A percentile compares a stretch with the other conserved stretches of the same genome.
These are phyloP conservation scores for Sphagnum tenellum DNA, from an alignment of 225 moss, liverwort and hornwort species.

Conservation along the genomic window DNA sequence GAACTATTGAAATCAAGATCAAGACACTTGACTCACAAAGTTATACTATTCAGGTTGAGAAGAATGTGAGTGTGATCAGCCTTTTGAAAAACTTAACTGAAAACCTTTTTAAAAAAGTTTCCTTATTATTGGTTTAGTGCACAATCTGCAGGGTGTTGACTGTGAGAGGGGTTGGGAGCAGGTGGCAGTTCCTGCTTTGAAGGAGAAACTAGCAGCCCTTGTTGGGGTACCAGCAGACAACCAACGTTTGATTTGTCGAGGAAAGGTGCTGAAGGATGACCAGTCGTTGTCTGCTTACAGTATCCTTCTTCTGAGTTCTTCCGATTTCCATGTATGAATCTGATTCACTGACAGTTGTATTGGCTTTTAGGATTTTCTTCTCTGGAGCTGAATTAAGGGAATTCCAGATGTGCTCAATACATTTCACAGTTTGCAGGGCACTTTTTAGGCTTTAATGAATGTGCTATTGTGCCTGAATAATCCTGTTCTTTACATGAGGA, in stretches of 20 bases:
- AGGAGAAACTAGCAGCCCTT: conserved; percentile 74
- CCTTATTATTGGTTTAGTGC: too few relatives aligned
- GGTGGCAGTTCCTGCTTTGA: conserved; percentile 82
- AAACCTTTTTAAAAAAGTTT: neutral
- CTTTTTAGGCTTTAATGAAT: too few relatives aligned
- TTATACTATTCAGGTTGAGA: conserved; percentile 71
- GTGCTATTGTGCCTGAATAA: too few relatives aligned
- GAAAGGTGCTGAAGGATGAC: conserved; percentile 94
- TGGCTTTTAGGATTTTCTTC: too few relatives aligned
- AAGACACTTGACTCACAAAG: conserved; percentile 88
- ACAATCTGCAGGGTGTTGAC: too few relatives aligned
- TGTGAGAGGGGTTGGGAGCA: neutral
- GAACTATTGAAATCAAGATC: conserved; percentile 83
- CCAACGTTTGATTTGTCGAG: conserved; percentile 90
- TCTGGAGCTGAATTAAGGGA: too few relatives aligned
- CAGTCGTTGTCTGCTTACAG: conserved; percentile 85
- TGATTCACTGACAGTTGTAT: too few relatives aligned
- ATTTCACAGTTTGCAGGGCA: too few relatives aligned
- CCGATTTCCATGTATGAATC: too few relatives aligned
- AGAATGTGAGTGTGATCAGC: conserved; percentile 41
- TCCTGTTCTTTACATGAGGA: too few relatives aligned
- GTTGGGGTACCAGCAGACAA: conserved; percentile 86
- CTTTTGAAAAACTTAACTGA: neutral
- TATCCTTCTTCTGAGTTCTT: conserved; percentile 38
- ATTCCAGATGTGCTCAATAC: too few relatives aligned